A percentile compares a stretch with the other conserved stretches of the same genome.
These are phyloP conservation scores for Tetracladium marchalianum DNA, from an alignment of 495 filamentous ascomycete species.

Conservation along the genomic window DNA sequence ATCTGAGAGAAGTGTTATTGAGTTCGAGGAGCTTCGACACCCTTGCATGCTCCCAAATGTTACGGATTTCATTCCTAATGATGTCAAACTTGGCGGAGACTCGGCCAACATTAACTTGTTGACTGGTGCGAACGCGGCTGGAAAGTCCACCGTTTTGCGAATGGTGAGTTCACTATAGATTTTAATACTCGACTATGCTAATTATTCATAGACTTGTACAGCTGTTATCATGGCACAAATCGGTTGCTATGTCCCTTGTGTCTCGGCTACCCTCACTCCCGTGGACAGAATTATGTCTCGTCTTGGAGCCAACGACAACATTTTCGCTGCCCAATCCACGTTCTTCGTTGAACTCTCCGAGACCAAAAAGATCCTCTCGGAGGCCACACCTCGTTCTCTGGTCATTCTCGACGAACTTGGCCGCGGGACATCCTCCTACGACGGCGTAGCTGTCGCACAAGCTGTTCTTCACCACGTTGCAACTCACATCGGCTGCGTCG, in stretches of 20 bases:
- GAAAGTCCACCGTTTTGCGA: slow-evolving; percentile 94
- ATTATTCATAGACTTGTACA: slow-evolving; percentile 59
- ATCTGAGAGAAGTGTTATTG: slow-evolving; percentile 70
- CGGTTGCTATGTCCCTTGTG: slow-evolving; percentile 83
- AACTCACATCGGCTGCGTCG: slow-evolving; percentile 82
- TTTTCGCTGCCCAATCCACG: slow-evolving; percentile 94
- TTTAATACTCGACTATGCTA: slow-evolving; percentile 1
- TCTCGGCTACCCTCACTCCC: slow-evolving; percentile 77
- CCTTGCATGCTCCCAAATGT: slow-evolving; percentile 86
- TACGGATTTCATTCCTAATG: slow-evolving; percentile 94
- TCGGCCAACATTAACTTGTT: slow-evolving; percentile 77
- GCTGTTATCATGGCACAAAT: slow-evolving; percentile 99
- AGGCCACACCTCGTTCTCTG: slow-evolving; percentile 88
- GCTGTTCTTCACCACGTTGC: slow-evolving; percentile 93
- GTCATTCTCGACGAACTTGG: slow-evolving; percentile 98
- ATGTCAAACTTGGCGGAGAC: slow-evolving; percentile 77
- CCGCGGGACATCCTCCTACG: slow-evolving; percentile 87
- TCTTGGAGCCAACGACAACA: slow-evolving; percentile 96
- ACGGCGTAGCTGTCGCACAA: slow-evolving; percentile 93
- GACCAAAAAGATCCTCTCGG: slow-evolving; percentile 95
- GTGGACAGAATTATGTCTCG: slow-evolving; percentile 98
- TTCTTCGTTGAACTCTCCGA: slow-evolving; percentile 98
- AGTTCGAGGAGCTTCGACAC: slow-evolving; percentile 88
- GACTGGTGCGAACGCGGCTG: slow-evolving; percentile 94
- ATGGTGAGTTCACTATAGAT: slow-evolving; percentile 50